These are phyloP conservation scores for Candolleomyces aberdarensis DNA, from an alignment of 768 basidiomycete species.

Conservation along the genomic window DNA sequence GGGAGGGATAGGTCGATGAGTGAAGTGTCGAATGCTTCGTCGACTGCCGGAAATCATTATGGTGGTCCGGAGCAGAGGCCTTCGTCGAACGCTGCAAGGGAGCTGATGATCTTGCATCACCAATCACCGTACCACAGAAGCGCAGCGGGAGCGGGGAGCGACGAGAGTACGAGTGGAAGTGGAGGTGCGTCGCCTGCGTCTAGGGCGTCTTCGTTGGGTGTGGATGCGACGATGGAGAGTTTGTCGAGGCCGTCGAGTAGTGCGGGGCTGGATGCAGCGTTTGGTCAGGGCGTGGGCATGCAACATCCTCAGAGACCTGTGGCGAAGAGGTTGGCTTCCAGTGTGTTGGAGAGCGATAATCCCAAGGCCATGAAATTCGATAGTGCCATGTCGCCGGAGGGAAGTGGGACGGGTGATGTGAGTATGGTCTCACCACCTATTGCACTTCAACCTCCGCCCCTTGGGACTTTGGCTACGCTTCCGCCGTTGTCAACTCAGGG, in stretches of 20 bases:
- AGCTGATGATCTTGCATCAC: neutral
- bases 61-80: neutral
- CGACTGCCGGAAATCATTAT: neutral
- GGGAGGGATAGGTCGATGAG: neutral
- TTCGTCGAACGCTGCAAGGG: neutral
- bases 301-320: slow-evolving; percentile 40
- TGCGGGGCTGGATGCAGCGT: slow-evolving; percentile 1
- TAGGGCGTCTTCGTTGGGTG: neutral
- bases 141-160: neutral
- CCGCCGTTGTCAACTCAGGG: neutral
- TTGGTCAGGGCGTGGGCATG: neutral
- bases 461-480: neutral
- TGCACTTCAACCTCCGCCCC: neutral
- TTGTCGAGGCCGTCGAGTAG: slow-evolving; percentile 9
- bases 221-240: neutral
- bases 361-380: slow-evolving; percentile 47
- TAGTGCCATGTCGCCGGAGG: slow-evolving; percentile 16
- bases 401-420: slow-evolving; percentile 20
- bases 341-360: slow-evolving; percentile 61
- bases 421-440: slow-evolving; percentile 15
- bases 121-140: too few relatives aligned
- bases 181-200: neutral
- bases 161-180: neutral
- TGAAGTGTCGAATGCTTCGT: neutral
- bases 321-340: slow-evolving; percentile 72